Evolutionary conservation across 192 early-diverging fungal genomes (phyloP).

Genomic region (Podila epicladia): DNA sequence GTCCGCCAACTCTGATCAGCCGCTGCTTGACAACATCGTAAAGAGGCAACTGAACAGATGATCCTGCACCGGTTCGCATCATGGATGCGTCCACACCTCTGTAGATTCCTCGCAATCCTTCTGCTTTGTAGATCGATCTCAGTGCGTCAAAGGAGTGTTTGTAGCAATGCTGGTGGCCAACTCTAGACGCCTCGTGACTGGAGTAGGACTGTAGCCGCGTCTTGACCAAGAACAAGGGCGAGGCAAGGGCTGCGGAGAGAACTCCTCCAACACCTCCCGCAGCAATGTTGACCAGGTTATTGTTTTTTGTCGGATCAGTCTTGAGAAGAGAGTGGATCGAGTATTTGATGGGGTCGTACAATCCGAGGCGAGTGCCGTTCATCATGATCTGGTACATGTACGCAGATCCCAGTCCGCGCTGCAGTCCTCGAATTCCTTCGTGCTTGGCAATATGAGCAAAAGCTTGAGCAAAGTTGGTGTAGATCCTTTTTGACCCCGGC

Average conservation of each 20-base stretch:
- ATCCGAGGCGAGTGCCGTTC: constrained; percentile 92
- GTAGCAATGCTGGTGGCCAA: constrained; percentile 91
- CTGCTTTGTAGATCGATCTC: constrained; percentile 68
- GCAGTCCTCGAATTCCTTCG: constrained; percentile 88
- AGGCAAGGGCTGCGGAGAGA: constrained; percentile 82
- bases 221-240: constrained; percentile 93
- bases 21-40: constrained; percentile 86
- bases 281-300: constrained; percentile 71
- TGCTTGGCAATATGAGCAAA: constrained; percentile 78
- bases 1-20: constrained; percentile 64
- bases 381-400: constrained; percentile 93
- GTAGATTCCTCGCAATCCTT: constrained; percentile 85
- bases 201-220: constrained; percentile 85
- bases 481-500: constrained; percentile 60
- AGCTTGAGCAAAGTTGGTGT: constrained; percentile 82
- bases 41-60: constrained; percentile 88
- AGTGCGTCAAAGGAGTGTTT: constrained; percentile 73
- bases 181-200: constrained; percentile 61
- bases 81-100: constrained; percentile 90
- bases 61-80: constrained; percentile 88
- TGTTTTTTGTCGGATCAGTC: constrained; percentile 42
- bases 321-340: constrained; percentile 58
- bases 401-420: constrained; percentile 84
- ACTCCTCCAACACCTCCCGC: constrained; percentile 83
- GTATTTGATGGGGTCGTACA: constrained; percentile 88